Base-by-base conservation (phyloP, 208 protist species). In the Endotrypanum monterogeii region DNA sequence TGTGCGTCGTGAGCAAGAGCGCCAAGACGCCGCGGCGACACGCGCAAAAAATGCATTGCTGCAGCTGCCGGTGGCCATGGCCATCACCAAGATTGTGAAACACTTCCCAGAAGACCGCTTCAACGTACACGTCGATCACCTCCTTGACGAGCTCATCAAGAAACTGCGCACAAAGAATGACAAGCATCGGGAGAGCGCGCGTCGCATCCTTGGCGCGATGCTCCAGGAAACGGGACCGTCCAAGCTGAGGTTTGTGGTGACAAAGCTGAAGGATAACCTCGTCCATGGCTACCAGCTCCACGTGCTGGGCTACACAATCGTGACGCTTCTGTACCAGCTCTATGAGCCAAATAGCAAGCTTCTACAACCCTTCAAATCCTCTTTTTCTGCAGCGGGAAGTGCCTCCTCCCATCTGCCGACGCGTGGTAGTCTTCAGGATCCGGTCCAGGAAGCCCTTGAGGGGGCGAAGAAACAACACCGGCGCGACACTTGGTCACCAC, bases 281-380 rank as follows among this genome's bases (percentile, higher is more conserved):
- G 87, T 96, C 5, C 92, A 98, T 67, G 94, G 94, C 62, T 98
- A 98, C 77, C 94, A 98, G 82, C 83, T 98, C 30, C 94, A 98
- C 78, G 92, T 98, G 32, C 83, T 98, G 39, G 94, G 94, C 39
- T 98, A 96, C 83, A 98, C 94, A 39, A 81, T 98, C 48, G 94
- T 97, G 46, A 94, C 91, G 32, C 82, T 96, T 37, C 84, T 98
- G 37, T 88, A 92, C 75, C 88, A 93, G 55, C 80, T 98, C n/a
- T 96, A 94, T 82, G 93, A 95, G 69, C 93, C 91, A 4, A 84
- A 94, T 32, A 87, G 84, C 67, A 70, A 71, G n/a, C 77, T 90
- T 4, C 51, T 90, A 54, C 74, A 57, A 11, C 25, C 23, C 5
- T 71, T 46, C 25, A 51, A 30, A 37, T 32, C 55, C 16, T 61